phyloP scores from a whole-genome alignment of 2,329 filamentous ascomycete species.

The Aureobasidium sp. region DNA sequence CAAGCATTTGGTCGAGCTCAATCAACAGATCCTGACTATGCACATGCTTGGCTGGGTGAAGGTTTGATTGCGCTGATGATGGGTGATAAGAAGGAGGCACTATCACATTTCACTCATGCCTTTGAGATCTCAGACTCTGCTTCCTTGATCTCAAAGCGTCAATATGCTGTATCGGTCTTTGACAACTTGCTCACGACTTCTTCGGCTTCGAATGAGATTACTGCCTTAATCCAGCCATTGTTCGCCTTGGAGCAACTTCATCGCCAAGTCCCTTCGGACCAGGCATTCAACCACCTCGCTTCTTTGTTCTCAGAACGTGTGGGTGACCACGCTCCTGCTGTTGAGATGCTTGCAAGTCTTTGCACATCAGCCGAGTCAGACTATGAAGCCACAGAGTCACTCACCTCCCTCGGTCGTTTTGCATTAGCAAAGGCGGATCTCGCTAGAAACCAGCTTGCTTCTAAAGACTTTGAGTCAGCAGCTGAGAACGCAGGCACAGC shows the following conservation, averaged over 20 bases:
- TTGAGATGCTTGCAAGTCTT: constrained; percentile 57
- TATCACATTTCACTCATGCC: constrained; percentile 83
- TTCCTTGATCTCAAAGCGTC: constrained; percentile 63
- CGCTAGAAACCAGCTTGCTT: constrained; percentile 72
- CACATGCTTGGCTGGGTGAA: constrained; percentile 90
- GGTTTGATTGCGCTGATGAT: constrained; percentile 73
- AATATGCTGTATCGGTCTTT: constrained; percentile 75
- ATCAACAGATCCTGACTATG: constrained; percentile 88
- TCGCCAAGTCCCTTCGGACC: constrained; percentile 61
- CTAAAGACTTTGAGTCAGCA: constrained; percentile 58
- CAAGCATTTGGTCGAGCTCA: constrained; percentile 85
- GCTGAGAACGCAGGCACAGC: constrained; percentile 75
- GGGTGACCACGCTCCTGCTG: constrained; percentile 58
- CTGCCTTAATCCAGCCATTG: constrained; percentile 69
- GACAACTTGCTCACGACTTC: constrained; percentile 64
- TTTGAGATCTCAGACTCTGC: constrained; percentile 85
- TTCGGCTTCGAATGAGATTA: constrained; percentile 45
- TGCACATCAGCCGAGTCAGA: constrained; percentile 67
- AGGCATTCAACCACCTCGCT: constrained; percentile 68
- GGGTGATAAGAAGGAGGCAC: constrained; percentile 69
- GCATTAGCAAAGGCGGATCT: constrained; percentile 81
- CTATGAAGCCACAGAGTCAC: constrained; percentile 77
- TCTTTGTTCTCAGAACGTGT: constrained; percentile 78
- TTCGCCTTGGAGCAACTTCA: constrained; percentile 81
- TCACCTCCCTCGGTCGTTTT: constrained; percentile 65